Conservation (phyloP, 2,329 filamentous ascomycete species). For the Talaromyces sp. region DNA sequence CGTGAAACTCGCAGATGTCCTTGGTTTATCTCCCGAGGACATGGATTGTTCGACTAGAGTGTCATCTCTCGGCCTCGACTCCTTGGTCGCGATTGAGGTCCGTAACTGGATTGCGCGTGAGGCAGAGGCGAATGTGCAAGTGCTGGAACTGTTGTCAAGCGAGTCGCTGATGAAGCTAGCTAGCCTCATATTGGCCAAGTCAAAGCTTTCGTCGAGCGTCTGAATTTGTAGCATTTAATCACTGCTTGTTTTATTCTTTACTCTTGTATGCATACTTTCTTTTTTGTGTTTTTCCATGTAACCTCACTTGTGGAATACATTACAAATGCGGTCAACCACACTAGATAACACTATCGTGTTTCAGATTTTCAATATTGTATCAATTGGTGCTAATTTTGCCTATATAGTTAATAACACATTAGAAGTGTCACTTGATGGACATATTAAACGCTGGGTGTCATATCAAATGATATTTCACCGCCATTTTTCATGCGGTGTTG, state of each 20-base stretch:
- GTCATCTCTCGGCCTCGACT: constrained; percentile 22
- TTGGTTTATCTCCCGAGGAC: background rate
- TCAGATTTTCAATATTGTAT: too few relatives aligned
- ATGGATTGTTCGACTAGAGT: constrained; percentile 6
- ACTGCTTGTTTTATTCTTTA: background rate
- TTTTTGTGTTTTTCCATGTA: background rate
- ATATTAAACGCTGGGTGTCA: too few relatives aligned
- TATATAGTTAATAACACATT: too few relatives aligned
- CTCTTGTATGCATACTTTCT: background rate
- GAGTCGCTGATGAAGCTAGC: constrained; percentile 4
- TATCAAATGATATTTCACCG: too few relatives aligned
- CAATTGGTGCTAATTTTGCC: too few relatives aligned
- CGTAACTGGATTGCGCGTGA: constrained; percentile 35
- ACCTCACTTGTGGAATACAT: background rate
- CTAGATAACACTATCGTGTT: background rate
- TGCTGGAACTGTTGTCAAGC: constrained; percentile 26
- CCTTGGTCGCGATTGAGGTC: constrained; percentile 28
- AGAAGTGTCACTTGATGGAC: too few relatives aligned
- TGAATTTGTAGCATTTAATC: background rate
- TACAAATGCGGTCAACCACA: background rate
- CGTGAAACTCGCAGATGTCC: background rate
- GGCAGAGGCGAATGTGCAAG: constrained; percentile 41
- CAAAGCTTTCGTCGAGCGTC: background rate
- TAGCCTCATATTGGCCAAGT: constrained; percentile 6
- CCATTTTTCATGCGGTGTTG: too few relatives aligned